Percentiles rank a stretch among this genome's conserved stretches.
phyloP scores from a whole-genome alignment of 2,329 filamentous ascomycete genomes.

The Trichoderma breve region DNA sequence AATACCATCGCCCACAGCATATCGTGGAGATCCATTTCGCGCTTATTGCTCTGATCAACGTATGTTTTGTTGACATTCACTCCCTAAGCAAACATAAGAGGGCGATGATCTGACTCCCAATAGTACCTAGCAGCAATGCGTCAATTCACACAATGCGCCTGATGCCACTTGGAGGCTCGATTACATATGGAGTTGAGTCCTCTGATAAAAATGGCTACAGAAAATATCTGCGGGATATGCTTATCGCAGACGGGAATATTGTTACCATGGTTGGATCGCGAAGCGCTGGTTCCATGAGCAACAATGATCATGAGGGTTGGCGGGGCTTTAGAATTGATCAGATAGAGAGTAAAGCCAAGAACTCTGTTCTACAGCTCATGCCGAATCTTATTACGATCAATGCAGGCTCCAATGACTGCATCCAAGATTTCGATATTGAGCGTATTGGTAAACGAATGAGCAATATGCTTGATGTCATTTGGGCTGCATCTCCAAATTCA shows the following conservation, averaged over 20 bases:
- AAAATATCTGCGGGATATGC: neutral
- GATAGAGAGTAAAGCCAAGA: conserved; percentile 35
- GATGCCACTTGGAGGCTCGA: neutral
- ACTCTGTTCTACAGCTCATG: conserved; percentile 31
- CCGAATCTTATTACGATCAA: conserved; percentile 45
- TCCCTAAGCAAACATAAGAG: neutral
- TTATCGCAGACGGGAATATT: neutral
- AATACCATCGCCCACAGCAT: neutral
- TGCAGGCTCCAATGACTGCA: conserved; percentile 45
- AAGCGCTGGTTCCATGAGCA: conserved; percentile 38
- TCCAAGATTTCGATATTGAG: conserved; percentile 33
- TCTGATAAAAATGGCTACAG: neutral
- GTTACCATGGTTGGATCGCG: conserved; percentile 44
- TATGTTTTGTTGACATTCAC: neutral
- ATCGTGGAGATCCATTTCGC: neutral
- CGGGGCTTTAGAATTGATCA: conserved; percentile 42
- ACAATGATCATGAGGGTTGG: conserved; percentile 47
- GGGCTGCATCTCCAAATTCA: neutral
- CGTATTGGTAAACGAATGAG: conserved; percentile 34
- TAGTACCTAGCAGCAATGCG: neutral
- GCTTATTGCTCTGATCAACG: neutral
- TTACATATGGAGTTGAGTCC: neutral
- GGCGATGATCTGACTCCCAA: neutral
- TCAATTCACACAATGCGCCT: neutral
- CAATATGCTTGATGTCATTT: conserved; percentile 8